These are phyloP conservation scores for Marsdenia floribunda DNA, from an alignment of 257 asterid species.

Conservation along the genomic window DNA sequence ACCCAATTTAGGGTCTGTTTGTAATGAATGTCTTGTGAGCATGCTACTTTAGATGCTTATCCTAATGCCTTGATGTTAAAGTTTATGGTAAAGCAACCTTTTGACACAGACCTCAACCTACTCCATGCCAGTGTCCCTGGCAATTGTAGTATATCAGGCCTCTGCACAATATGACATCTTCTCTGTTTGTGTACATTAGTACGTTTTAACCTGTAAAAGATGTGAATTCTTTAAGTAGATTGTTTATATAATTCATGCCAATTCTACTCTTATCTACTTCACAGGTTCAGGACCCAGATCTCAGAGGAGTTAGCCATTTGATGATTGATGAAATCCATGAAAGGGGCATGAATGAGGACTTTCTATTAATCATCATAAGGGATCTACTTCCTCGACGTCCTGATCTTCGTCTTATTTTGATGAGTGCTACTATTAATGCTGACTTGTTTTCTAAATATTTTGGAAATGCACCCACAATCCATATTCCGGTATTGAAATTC, in stretches of 20 bases:
- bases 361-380: slow-evolving; percentile 70
- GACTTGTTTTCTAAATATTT: slow-evolving; percentile 80
- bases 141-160: neutral
- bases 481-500: slow-evolving; percentile 64
- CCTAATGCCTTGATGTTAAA: neutral
- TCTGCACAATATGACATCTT: neutral
- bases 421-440: slow-evolving; percentile 98
- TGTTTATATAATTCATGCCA: neutral
- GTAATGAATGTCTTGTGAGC: neutral
- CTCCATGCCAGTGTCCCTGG: neutral
- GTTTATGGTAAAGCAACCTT: neutral
- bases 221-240: neutral
- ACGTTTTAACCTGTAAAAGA: neutral
- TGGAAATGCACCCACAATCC: slow-evolving; percentile 82
- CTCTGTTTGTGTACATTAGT: neutral
- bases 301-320: slow-evolving; percentile 81
- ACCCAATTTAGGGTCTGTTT: neutral
- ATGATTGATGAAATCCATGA: slow-evolving; percentile 97
- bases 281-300: slow-evolving; percentile 75
- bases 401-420: slow-evolving; percentile 77
- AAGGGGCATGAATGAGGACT: slow-evolving; percentile 98
- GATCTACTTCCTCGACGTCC: slow-evolving; percentile 96
- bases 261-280: slow-evolving; percentile 17
- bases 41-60: too few species aligned
- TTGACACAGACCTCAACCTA: neutral